A percentile compares a stretch with the other conserved stretches of the same genome.
Evolutionary conservation across 257 asterid genomes (phyloP).

Genomic region (Leptodermis oblonga): DNA sequence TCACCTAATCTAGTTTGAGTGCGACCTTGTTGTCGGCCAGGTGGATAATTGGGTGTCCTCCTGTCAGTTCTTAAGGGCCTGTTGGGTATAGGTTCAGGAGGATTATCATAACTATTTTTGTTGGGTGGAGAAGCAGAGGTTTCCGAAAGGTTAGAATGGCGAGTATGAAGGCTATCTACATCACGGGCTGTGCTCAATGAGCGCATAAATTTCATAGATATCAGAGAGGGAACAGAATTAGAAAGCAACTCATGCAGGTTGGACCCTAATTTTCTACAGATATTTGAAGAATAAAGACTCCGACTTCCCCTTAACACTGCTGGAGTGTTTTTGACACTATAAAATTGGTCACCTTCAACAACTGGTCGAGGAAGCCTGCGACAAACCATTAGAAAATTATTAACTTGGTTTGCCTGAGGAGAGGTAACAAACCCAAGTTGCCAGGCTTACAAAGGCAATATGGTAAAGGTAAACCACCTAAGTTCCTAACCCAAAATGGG

Average conservation of each 20-base stretch:
- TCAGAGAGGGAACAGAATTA: neutral
- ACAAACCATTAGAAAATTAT: neutral
- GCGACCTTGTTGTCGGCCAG: slow-evolving; percentile 4
- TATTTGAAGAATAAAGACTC: neutral
- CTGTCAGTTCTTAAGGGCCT: slow-evolving; percentile 19
- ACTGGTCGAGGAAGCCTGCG: neutral
- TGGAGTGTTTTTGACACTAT: neutral
- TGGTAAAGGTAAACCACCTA: no score
- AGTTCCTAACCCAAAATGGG: neutral
- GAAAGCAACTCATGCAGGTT: neutral
- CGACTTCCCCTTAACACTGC: neutral
- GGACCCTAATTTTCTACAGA: neutral
- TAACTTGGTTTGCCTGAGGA: neutral
- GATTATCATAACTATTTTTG: neutral
- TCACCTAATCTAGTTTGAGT: slow-evolving; percentile 14
- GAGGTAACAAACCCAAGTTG: neutral
- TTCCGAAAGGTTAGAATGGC: neutral
- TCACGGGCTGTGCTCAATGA: slow-evolving; percentile 13
- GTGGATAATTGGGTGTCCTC: slow-evolving; percentile 8
- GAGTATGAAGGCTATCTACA: slow-evolving; percentile 2
- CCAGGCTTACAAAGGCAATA: neutral
- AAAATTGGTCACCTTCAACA: neutral
- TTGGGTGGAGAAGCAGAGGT: neutral
- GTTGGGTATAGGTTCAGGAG: slow-evolving; percentile 21
- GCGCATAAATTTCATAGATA: neutral